phyloP scores from a whole-genome alignment of 345 rosid species.

The Trapa incisa region DNA sequence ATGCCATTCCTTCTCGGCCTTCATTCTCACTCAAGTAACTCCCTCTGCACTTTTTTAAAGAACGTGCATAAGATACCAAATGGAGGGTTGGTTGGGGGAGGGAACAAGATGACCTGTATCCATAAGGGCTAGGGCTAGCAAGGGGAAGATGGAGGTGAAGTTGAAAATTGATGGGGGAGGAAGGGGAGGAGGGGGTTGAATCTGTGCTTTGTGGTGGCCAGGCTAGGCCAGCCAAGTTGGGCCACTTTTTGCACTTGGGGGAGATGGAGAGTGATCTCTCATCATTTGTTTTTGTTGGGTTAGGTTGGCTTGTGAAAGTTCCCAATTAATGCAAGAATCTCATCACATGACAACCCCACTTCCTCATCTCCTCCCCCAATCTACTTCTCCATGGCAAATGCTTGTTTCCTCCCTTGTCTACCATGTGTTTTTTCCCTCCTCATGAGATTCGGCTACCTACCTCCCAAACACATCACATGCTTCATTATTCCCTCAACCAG shows the following conservation, averaged over 20 bases:
- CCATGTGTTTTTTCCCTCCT: neutral
- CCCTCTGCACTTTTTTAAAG: too few relatives aligned
- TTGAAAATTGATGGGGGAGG: too few relatives aligned
- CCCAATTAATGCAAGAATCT: slow-evolving; percentile 4
- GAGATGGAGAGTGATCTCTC: neutral
- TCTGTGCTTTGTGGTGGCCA: neutral
- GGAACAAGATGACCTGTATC: too few relatives aligned
- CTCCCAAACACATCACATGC: slow-evolving; percentile 45
- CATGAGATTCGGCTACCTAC: slow-evolving; percentile 33
- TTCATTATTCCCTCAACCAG: too few relatives aligned
- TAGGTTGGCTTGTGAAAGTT: slow-evolving; percentile 1
- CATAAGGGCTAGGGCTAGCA: neutral
- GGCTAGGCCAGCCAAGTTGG: neutral
- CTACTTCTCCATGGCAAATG: neutral
- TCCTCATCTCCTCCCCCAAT: neutral
- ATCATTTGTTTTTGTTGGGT: neutral
- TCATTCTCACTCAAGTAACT: too few relatives aligned
- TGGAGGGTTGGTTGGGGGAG: too few relatives aligned
- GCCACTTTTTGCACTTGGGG: neutral
- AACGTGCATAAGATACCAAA: too few relatives aligned
- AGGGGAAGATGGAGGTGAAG: neutral
- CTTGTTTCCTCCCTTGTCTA: neutral
- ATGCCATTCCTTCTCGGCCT: too few relatives aligned
- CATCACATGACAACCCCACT: neutral
- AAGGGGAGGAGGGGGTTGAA: neutral